Percentiles rank a stretch among this genome's conserved stretches.
These are phyloP conservation scores for Apiospora rasikravindrae DNA, from an alignment of 2,329 filamentous ascomycete genomes.

Conservation along the genomic window DNA sequence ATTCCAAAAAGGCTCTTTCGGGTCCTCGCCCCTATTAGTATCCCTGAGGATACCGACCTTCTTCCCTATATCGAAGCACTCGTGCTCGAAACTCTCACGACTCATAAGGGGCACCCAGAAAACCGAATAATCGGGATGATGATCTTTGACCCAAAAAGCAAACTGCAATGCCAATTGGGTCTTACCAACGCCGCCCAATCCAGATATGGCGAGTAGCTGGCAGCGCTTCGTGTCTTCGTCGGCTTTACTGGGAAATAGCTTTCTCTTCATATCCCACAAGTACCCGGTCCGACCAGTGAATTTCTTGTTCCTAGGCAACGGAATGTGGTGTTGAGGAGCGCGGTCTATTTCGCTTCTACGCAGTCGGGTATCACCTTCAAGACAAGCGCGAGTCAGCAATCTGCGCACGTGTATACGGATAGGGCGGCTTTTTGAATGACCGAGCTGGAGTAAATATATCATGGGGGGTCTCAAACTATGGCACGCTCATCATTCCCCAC, in stretches of 20 bases:
- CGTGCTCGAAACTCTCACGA: conserved; percentile 38
- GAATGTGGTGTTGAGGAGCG: neutral
- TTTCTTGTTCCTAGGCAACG: neutral
- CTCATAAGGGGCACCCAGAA: conserved; percentile 46
- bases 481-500: too few relatives aligned
- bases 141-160: conserved; percentile 35
- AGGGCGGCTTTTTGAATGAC: neutral
- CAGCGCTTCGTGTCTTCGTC: too few relatives aligned
- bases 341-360: neutral
- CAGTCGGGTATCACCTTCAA: neutral
- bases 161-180: conserved; percentile 46
- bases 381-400: neutral
- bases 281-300: neutral
- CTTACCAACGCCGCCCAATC: conserved; percentile 45
- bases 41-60: conserved; percentile 32
- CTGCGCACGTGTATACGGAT: neutral
- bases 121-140: conserved; percentile 39
- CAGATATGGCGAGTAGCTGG: conserved; percentile 28
- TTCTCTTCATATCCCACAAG: neutral
- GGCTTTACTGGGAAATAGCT: neutral
- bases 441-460: too few relatives aligned
- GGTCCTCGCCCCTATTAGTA: conserved; percentile 30
- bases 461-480: too few relatives aligned
- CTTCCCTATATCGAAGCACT: conserved; percentile 41
- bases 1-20: conserved; percentile 39